Evolutionary conservation across 2,329 filamentous ascomycete genomes (phyloP).

Genomic region (Pseudopithomyces maydicus): DNA sequence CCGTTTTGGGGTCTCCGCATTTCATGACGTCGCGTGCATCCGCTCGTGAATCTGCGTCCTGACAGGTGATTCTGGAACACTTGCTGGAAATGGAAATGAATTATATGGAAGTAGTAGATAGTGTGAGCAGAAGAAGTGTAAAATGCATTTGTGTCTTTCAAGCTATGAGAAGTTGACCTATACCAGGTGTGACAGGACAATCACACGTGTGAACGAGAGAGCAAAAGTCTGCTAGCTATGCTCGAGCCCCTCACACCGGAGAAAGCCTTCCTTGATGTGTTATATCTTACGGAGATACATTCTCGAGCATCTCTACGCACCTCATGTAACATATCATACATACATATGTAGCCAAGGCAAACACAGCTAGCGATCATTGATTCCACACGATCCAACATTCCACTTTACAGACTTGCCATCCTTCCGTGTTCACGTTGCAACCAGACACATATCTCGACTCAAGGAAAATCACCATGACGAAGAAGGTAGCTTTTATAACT

Average conservation of each 20-base stretch:
- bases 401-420: no score
- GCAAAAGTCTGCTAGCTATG: background rate
- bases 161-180: no score
- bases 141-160: no score
- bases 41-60: background rate
- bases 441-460: background rate
- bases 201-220: no score
- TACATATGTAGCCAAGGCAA: background rate
- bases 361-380: background rate
- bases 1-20: constrained; percentile 5
- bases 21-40: constrained; percentile 6
- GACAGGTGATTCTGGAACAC: background rate
- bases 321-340: no score
- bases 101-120: no score
- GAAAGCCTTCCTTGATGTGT: constrained; percentile 6
- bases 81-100: no score
- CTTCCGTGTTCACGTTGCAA: no score
- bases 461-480: constrained; percentile 12
- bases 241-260: constrained; percentile 4
- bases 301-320: no score
- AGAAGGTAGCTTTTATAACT: constrained; percentile 69
- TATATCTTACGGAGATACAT: constrained; percentile 11
- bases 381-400: background rate
- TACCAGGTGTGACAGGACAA: no score
- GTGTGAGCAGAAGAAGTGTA: no score